A percentile compares a stretch with the other conserved stretches of the same genome.
These are phyloP conservation scores for Chytriomyces confervae DNA, from an alignment of 192 early-diverging fungal genomes.

Conservation along the genomic window DNA sequence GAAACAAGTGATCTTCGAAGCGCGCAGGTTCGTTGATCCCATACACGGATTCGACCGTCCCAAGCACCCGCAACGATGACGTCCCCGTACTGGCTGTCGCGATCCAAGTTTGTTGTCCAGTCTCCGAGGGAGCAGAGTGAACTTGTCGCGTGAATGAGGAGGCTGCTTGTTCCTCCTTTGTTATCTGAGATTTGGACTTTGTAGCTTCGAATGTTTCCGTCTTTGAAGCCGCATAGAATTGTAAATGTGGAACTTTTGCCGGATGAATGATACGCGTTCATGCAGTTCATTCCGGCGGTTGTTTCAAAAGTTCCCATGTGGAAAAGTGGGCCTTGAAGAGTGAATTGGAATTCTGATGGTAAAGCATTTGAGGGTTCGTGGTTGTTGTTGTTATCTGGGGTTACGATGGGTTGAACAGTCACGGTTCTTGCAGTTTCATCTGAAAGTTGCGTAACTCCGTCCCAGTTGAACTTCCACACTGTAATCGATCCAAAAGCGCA, in stretches of 20 bases:
- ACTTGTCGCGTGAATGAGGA: not conserved
- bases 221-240: constrained; percentile 31
- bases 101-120: constrained; percentile 24
- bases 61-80: constrained; percentile 24
- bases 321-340: not conserved
- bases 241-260: not conserved
- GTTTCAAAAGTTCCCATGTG: constrained; percentile 23
- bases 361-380: not conserved
- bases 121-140: constrained; percentile 23
- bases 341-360: not conserved
- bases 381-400: not conserved
- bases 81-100: not conserved
- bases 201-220: constrained; percentile 29
- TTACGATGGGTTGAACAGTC: not conserved
- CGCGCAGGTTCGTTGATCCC: constrained; percentile 26
- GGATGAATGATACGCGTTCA: not conserved
- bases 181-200: not conserved
- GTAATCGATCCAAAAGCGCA: constrained; percentile 19
- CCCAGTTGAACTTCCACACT: constrained; percentile 5
- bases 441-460: not conserved
- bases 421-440: not conserved
- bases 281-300: constrained; percentile 23
- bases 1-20: constrained; percentile 15
- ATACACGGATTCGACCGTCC: constrained; percentile 34
- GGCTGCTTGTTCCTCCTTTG: not conserved